A percentile compares a stretch with the other conserved stretches of the same genome.
phyloP scores from a whole-genome alignment of 257 asterid genomes.

The Primulina tabacum region DNA sequence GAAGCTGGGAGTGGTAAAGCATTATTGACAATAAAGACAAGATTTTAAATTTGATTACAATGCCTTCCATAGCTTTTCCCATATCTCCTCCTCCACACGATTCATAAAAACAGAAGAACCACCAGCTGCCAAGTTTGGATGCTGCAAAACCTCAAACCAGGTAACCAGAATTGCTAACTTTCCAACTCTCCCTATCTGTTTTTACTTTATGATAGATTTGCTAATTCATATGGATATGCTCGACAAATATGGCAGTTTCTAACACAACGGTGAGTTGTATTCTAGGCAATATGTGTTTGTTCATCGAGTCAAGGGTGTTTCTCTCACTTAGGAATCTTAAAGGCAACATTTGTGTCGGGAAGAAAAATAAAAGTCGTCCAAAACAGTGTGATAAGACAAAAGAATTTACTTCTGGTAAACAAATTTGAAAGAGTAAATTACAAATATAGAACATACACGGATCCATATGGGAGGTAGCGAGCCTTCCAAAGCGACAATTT shows the following conservation, averaged over 20 bases:
- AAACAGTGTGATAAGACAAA: background rate
- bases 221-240: background rate
- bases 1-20: background rate
- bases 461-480: slow-evolving; percentile 85
- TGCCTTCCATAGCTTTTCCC: background rate
- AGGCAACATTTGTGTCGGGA: background rate
- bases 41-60: background rate
- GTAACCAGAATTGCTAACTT: background rate
- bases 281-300: background rate
- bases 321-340: background rate
- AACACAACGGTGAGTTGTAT: background rate
- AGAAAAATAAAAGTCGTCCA: background rate
- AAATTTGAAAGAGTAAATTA: background rate
- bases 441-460: slow-evolving; percentile 43
- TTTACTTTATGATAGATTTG: background rate
- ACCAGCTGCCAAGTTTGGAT: background rate
- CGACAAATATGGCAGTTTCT: background rate
- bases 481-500: slow-evolving; percentile 71
- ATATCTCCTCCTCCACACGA: background rate
- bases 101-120: background rate
- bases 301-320: background rate
- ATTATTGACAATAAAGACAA: background rate
- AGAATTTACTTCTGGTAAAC: background rate
- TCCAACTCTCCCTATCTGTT: background rate
- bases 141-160: background rate